These are phyloP conservation scores for Trypanosoma grayi DNA, from an alignment of 208 protist genomes.

Conservation along the genomic window DNA sequence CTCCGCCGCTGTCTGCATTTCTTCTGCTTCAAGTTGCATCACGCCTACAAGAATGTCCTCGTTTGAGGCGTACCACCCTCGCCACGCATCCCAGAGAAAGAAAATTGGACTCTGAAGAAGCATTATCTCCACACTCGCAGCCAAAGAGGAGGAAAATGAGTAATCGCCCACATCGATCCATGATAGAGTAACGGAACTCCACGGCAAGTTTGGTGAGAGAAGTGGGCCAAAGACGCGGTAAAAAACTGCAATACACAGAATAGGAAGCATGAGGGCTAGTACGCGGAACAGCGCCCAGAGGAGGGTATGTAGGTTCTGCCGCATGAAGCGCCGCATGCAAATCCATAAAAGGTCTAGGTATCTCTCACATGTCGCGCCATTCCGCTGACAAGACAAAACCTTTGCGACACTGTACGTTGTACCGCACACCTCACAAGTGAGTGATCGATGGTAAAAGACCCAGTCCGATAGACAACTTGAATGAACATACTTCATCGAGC, in stretches of 20 bases:
- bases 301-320: background rate
- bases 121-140: background rate
- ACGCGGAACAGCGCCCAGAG: background rate
- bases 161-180: background rate
- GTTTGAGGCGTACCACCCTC: slow-evolving; percentile 4
- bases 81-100: slow-evolving; percentile 11
- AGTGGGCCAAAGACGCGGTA: background rate
- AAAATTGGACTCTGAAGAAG: slow-evolving; percentile 4
- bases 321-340: slow-evolving; percentile 1
- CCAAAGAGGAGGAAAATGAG: background rate
- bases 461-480: slow-evolving; percentile 34
- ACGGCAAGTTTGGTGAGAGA: background rate
- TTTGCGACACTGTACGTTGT: slow-evolving; percentile 26
- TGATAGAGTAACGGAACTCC: background rate
- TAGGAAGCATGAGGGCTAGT: background rate
- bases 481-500: slow-evolving; percentile 35
- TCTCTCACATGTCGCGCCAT: background rate
- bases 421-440: slow-evolving; percentile 36
- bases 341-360: slow-evolving; percentile 10
- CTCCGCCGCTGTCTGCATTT: background rate
- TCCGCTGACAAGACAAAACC: background rate
- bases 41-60: background rate
- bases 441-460: slow-evolving; percentile 19
- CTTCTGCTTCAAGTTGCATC: background rate
- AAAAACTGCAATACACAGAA: slow-evolving; percentile 9